Conservation (phyloP, 2,329 filamentous ascomycete genomes). For the Pestalotiopsis sp. region DNA sequence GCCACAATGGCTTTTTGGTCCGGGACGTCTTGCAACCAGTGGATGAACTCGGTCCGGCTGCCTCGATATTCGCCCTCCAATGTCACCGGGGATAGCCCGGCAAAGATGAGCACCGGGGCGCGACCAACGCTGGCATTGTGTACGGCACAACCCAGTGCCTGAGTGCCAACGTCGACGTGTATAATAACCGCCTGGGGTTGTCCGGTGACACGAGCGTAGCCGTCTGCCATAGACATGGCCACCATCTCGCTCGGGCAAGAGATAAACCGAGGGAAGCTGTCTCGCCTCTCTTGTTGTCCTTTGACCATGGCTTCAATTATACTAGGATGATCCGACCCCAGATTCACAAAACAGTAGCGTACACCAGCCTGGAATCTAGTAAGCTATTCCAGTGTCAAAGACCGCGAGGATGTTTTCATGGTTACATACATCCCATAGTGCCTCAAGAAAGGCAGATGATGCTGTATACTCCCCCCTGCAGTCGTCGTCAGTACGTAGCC, state of each 20-base stretch:
- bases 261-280: constrained; percentile 71
- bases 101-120: constrained; percentile 77
- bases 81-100: constrained; percentile 76
- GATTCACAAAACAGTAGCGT: constrained; percentile 58
- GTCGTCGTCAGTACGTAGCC: neutral
- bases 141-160: constrained; percentile 75
- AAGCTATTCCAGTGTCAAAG: neutral
- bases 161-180: constrained; percentile 82
- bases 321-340: constrained; percentile 73
- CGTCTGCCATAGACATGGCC: constrained; percentile 82
- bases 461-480: constrained; percentile 56
- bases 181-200: constrained; percentile 78
- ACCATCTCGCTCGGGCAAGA: constrained; percentile 89
- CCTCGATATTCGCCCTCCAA: constrained; percentile 77
- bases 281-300: constrained; percentile 67
- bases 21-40: constrained; percentile 84
- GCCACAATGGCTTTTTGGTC: constrained; percentile 79
- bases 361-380: constrained; percentile 29
- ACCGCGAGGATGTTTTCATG: neutral
- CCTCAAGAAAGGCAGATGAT: constrained; percentile 68
- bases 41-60: constrained; percentile 79
- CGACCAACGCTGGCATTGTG: constrained; percentile 79
- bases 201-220: constrained; percentile 72
- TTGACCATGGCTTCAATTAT: constrained; percentile 83
- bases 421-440: constrained; percentile 31